Evolutionary conservation across 1,284 basidiomycete genomes (phyloP).

Genomic region (Lignosus rhinocerotis): DNA sequence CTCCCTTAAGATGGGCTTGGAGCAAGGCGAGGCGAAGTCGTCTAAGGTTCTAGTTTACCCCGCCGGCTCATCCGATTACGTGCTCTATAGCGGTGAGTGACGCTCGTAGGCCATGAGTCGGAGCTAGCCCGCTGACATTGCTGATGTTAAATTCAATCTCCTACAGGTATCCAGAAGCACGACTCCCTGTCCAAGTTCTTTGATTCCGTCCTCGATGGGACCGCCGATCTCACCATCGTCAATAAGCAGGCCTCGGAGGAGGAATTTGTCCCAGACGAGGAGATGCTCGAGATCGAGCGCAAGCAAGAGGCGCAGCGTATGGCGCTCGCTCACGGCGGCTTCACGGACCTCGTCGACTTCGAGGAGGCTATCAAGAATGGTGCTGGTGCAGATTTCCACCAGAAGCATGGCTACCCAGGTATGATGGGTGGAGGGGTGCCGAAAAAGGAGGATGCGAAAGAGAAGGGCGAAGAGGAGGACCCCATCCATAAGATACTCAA

Average conservation of each 20-base stretch:
- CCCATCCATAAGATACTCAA: slow-evolving; percentile 32
- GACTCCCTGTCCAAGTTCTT: slow-evolving; percentile 70
- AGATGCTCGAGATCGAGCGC: slow-evolving; percentile 47
- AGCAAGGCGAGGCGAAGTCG: slow-evolving; percentile 52
- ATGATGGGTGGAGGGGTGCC: slow-evolving; percentile 40
- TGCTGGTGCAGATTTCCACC: slow-evolving; percentile 46
- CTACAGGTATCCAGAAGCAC: slow-evolving; percentile 59
- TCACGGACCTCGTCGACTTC: slow-evolving; percentile 50
- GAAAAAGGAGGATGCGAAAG: slow-evolving; percentile 25
- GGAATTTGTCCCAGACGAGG: slow-evolving; percentile 42
- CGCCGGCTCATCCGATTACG: slow-evolving; percentile 50
- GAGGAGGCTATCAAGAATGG: slow-evolving; percentile 49
- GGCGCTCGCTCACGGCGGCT: slow-evolving; percentile 52
- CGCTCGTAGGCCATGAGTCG: neutral
- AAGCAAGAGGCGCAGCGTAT: slow-evolving; percentile 55
- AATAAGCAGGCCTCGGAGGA: slow-evolving; percentile 40
- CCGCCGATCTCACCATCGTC: slow-evolving; percentile 49
- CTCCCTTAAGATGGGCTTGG: slow-evolving; percentile 56
- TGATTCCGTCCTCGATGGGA: slow-evolving; percentile 64
- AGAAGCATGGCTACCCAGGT: slow-evolving; percentile 43
- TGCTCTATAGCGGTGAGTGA: slow-evolving; percentile 60
- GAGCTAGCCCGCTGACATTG: neutral
- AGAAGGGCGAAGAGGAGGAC: slow-evolving; percentile 28
- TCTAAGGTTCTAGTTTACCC: slow-evolving; percentile 70
- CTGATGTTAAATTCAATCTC: neutral